Base-by-base conservation (phyloP, 805 yeast species). In the Monosporozyma solicola region DNA sequence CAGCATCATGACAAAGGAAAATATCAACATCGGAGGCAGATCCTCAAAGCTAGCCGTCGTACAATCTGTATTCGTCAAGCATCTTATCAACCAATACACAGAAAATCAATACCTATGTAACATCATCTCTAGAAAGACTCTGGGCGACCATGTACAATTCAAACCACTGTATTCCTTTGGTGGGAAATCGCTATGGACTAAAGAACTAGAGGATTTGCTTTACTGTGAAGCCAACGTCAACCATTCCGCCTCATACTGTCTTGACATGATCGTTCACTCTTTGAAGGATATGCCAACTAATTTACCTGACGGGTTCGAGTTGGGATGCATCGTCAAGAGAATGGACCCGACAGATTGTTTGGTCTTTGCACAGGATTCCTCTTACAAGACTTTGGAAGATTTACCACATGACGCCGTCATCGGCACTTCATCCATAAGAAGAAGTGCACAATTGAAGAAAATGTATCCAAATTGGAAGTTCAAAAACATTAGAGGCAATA, bases 131-230 rank as follows among this genome's bases (percentile, higher is more conserved):
- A 76, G 88, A 41, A 78, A 84, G 51, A 92, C 99, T 1, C 74
- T 94, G 37, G 99, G 98, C 27, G 99, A 94, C 72, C 85, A 87
- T 64, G 84, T 86, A 32, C 94, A 83, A 65, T 79, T 77, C 64
- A 84, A 82, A 65, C 97, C 99, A 7, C 74, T 94, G 49, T 94
- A 92, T 69, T 80, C 96, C 3, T 94, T 94, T 71, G 98, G 97
- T 45, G 99, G 99, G 27, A 94, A 94, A 68, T 82, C 97, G 0
- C 69, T 94, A 25, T 94, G 99, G 99, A 94, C 99, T 2, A 87
- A 87, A 65, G 99, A 94, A 70, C 75, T 94, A 53, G 99, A 94
- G 70, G 83, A 83, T 25, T 72, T 90, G 49, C 72, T 92, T 41
- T 76, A 85, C 58, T 74, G 78, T 47, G 82, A 75, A 59, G 83